These are phyloP conservation scores for Candida rishiriensis DNA, from an alignment of 805 yeast genomes.

Conservation along the genomic window DNA sequence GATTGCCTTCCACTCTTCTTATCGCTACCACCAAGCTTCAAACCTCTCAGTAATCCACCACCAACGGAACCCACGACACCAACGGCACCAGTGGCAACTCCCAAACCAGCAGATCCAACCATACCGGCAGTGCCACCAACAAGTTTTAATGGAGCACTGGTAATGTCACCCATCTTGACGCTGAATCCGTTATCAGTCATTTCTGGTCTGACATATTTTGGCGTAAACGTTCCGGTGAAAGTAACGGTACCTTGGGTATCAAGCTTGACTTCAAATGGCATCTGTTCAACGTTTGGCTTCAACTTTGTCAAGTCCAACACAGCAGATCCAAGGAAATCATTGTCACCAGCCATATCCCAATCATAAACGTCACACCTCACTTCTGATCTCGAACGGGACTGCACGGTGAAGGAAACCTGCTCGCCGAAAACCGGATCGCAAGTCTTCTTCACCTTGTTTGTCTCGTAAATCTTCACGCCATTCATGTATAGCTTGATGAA, in stretches of 20 bases:
- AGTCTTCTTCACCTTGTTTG: slow-evolving; percentile 60
- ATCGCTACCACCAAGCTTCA: slow-evolving; percentile 14
- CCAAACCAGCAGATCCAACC: slow-evolving; percentile 35
- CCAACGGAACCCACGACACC: slow-evolving; percentile 40
- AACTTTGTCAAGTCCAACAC: slow-evolving; percentile 46
- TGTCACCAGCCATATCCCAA: slow-evolving; percentile 76
- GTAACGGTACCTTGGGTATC: slow-evolving; percentile 64
- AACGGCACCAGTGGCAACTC: slow-evolving; percentile 40
- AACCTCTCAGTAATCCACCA: slow-evolving; percentile 20
- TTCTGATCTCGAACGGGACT: slow-evolving; percentile 55
- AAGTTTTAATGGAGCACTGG: slow-evolving; percentile 45
- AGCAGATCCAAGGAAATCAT: slow-evolving; percentile 55
- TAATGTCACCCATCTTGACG: slow-evolving; percentile 21
- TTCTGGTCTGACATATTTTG: slow-evolving; percentile 65
- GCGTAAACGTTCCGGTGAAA: slow-evolving; percentile 50
- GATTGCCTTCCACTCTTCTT: slow-evolving; percentile 13
- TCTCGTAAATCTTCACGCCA: slow-evolving; percentile 50
- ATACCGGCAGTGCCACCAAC: slow-evolving; percentile 40
- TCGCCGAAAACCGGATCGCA: slow-evolving; percentile 79
- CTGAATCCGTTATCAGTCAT: slow-evolving; percentile 39
- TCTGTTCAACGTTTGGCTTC: slow-evolving; percentile 34
- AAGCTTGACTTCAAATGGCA: slow-evolving; percentile 44
- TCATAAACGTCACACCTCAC: slow-evolving; percentile 53
- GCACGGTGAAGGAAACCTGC: slow-evolving; percentile 49
- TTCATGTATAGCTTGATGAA: slow-evolving; percentile 49